These are phyloP conservation scores for Achaetomium macrosporum DNA, from an alignment of 2,329 filamentous ascomycete genomes.

Conservation along the genomic window DNA sequence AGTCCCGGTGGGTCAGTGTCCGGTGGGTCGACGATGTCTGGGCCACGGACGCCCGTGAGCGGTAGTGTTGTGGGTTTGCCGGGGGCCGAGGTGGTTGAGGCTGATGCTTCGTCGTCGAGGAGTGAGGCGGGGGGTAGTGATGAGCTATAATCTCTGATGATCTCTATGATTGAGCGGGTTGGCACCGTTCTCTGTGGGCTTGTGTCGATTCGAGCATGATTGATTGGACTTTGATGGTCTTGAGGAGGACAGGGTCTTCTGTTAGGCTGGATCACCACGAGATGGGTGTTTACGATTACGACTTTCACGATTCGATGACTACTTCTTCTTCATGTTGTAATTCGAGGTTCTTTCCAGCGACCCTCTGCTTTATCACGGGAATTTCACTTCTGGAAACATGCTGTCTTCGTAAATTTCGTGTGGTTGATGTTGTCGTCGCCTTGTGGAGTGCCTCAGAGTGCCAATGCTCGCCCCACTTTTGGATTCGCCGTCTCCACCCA, in stretches of 20 bases:
- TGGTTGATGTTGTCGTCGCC: too few species aligned
- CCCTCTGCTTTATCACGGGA: neutral
- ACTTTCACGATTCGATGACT: neutral
- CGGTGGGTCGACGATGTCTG: neutral
- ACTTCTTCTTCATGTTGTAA: slow-evolving; percentile 1
- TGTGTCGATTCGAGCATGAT: too few species aligned
- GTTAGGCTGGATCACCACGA: neutral
- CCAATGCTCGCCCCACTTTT: neutral
- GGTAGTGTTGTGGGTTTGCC: too few species aligned
- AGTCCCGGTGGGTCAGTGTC: slow-evolving; percentile 2
- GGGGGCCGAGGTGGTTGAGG: neutral
- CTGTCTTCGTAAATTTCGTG: too few species aligned
- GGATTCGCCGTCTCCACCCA: neutral
- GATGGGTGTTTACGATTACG: slow-evolving; percentile 5
- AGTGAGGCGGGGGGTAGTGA: neutral
- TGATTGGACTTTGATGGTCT: too few species aligned
- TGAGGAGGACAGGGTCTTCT: neutral
- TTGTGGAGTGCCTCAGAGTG: too few species aligned
- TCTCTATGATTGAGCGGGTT: too few species aligned
- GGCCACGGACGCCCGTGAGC: neutral
- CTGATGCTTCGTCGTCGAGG: too few species aligned
- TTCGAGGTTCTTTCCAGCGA: neutral
- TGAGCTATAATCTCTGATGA: neutral
- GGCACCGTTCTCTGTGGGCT: too few species aligned
- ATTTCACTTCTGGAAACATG: neutral